Evolutionary conservation across 176 grass and related monocot species (phyloP).

Genomic region (Luzula sylvatica): DNA sequence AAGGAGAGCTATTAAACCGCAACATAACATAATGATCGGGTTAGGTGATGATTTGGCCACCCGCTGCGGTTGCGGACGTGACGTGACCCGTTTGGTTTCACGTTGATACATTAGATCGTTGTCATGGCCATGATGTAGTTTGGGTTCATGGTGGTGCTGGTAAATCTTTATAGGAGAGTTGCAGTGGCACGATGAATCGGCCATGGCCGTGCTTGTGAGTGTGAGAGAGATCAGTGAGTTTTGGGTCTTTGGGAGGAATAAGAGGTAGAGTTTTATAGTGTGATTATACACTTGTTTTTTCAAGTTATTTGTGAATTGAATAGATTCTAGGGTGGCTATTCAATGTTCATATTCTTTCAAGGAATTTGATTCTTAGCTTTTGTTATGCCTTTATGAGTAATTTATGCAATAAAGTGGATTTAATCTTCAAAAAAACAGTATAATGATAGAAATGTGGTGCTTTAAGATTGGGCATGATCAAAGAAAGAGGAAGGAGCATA

Average conservation of each 20-base stretch:
- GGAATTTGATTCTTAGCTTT: not conserved
- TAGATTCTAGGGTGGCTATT: not conserved
- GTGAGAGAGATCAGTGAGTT: not conserved
- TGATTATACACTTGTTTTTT: not conserved
- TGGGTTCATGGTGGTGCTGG: not conserved
- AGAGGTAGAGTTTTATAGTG: not conserved
- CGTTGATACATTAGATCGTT: not conserved
- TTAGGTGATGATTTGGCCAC: constrained; percentile 1
- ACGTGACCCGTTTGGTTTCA: not conserved
- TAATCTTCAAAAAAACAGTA: not conserved
- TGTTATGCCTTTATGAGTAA: constrained; percentile 1
- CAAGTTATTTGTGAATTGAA: constrained; percentile 1
- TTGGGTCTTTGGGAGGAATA: not conserved
- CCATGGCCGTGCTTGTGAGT: constrained; percentile 1
- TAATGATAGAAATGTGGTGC: constrained; percentile 6
- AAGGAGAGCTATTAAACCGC: constrained; percentile 2
- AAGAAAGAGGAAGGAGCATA: constrained; percentile 15
- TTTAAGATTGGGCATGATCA: constrained; percentile 13
- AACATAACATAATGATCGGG: not conserved
- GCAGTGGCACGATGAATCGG: not conserved
- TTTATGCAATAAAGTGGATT: not conserved
- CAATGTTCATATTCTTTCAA: constrained; percentile 18
- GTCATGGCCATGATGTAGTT: not conserved
- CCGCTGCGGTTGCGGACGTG: not conserved
- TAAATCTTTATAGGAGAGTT: not conserved